Base-by-base conservation (phyloP, 225 moss, liverwort and hornwort species). In the Bryum argenteum region DNA sequence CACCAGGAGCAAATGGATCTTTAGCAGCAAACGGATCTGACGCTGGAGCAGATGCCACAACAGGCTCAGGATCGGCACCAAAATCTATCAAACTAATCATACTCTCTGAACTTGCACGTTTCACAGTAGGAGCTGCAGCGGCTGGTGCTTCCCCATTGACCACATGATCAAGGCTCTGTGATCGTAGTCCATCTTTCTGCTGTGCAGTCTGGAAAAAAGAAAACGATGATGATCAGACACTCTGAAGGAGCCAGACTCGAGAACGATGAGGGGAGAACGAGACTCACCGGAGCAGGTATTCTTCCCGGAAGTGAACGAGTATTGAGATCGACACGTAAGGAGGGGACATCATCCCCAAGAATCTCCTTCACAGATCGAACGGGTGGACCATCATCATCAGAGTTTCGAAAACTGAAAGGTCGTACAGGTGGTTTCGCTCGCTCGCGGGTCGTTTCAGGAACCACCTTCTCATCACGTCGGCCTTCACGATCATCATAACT, bases 31-130 rank as follows among this genome's bases (percentile, higher is more conserved):
- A 85, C 39, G 82, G 81, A 65, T 82, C 82, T 23, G 77, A 58
- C 11, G 66, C 76, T 11, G 70, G 19, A 8, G 58, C 41, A 70
- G 72, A 37, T 44, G 65, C 50, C 61, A 66, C 69, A 67, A 83
- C 69, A 65, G 92, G 78, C 75, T 89, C 94, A 54, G 87, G 84
- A 20, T 93, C 96, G 9, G 81, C 78, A 72, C 80, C 79, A n/a
- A 96, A 93, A 72, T 96, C 96, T 68, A 96, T 96, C 63, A 96
- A 81, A 84, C 96, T 81, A 75, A 85, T 75, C 80, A 70, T 78
- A 57, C 78, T 90, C 45, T 88, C 91, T 28, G 93, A 93, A 75
- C 77, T 89, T 33, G 80, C 81, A 72, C 91, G 88, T 69, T 90
- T 87, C 19, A 90, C 80, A 61, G 75, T 67, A 58, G 86, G 55